Evolutionary conservation across 257 asterid genomes (phyloP).

Genomic region (Solanum sejunctum): DNA sequence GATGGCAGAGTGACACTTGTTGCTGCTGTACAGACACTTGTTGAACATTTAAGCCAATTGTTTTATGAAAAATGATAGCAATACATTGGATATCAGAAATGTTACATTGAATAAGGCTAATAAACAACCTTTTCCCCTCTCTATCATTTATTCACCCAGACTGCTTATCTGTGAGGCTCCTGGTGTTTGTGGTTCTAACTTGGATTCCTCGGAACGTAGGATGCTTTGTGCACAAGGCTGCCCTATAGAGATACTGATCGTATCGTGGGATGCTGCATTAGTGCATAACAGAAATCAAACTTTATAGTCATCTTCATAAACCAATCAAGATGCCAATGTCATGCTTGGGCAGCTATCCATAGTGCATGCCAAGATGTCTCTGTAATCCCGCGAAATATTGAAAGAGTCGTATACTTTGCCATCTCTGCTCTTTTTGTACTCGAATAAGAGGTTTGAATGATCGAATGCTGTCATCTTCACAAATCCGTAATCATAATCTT

Average conservation of each 20-base stretch:
- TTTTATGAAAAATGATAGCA: neutral
- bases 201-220: neutral
- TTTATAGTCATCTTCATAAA: neutral
- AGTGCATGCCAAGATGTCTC: constrained; percentile 79
- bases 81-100: neutral
- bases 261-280: neutral
- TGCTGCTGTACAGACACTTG: neutral
- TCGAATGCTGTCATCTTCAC: constrained; percentile 74
- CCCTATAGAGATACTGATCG: neutral
- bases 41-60: neutral
- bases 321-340: constrained; percentile 47
- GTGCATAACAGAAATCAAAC: neutral
- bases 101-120: neutral
- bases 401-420: constrained; percentile 83
- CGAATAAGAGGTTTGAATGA: constrained; percentile 69
- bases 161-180: neutral
- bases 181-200: neutral
- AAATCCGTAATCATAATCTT: constrained; percentile 68
- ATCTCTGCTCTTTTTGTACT: constrained; percentile 80
- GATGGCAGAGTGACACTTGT: neutral
- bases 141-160: neutral
- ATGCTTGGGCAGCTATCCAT: constrained; percentile 77
- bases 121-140: neutral
- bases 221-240: neutral
- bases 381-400: constrained; percentile 66